Base-by-base conservation (phyloP, 2,329 filamentous ascomycete genomes). In the Neurospora sp. region DNA sequence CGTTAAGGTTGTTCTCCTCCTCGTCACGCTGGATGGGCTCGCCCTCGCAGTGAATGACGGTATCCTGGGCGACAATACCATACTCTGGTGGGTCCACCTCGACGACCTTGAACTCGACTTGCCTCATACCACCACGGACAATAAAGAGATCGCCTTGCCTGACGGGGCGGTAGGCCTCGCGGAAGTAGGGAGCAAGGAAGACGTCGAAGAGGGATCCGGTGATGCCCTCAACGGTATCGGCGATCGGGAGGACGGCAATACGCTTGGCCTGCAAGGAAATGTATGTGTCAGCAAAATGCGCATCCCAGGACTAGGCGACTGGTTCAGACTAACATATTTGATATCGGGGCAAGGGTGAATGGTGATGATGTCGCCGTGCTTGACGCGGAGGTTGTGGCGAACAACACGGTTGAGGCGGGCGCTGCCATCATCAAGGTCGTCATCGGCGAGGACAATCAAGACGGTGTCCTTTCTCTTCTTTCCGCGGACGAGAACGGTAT, bases 391-490 rank as follows among this genome's bases (percentile, higher is more conserved):
- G 83, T 99, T 99, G 87, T 98, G 96, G 81, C 96, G 91, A 78
- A 98, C 94, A 73, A 98, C 96, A 81, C 96, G 92, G 87, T 99
- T 99, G 86, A 99, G 96, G 78, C 96, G 92, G 76, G 92, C 96
- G 77, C 91, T 97, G 76, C 96, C 96, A 79, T 99, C 96, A 84
- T 99, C 96, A 69, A 99, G 90, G 74, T 99, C 96, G 78, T 99
- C 96, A 81, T 99, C 96, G 73, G 94, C 94, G 72, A 99, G 88
- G 71, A 99, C 96, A 78, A 99, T 98, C 79, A 99, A 86, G 71
- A 98, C 96, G 3, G 96, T 99, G 80, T 99, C 96, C 87, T 97
- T 97, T 83, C 96, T 89, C 92, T 98, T 99, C 90, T 99, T 99
- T 82, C 96, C 96, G 84, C 97, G 97, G 70, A 99, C 95, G 71